Conservation (phyloP, 768 basidiomycete species). For the Kwoniella heveanensis region DNA sequence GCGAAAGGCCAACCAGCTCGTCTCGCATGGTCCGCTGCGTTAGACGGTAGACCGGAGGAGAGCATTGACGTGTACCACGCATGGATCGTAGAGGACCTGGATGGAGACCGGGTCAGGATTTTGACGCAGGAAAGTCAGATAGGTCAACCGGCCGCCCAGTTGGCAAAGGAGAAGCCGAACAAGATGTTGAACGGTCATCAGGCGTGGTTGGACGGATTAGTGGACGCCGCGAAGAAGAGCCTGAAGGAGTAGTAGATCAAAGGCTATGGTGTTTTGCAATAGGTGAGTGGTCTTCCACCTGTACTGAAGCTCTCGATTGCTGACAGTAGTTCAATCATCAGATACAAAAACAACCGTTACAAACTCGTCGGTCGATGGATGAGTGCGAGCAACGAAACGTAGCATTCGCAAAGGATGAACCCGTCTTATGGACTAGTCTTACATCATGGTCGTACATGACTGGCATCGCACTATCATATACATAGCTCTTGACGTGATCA, state of each 20-base stretch:
- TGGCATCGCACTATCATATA: too few species aligned
- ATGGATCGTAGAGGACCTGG: conserved; percentile 7
- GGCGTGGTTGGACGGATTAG: not conserved
- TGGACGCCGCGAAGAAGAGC: too few species aligned
- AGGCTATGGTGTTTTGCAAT: too few species aligned
- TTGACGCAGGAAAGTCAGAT: conserved; percentile 8
- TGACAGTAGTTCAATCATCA: not conserved
- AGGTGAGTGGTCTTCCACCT: too few species aligned
- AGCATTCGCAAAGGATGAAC: too few species aligned
- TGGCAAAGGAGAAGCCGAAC: not conserved
- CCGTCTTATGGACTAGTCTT: too few species aligned
- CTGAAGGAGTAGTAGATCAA: too few species aligned
- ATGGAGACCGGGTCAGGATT: not conserved
- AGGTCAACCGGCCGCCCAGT: not conserved
- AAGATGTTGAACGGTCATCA: not conserved
- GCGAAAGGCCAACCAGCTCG: not conserved
- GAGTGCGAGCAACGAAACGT: too few species aligned
- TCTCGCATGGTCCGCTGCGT: not conserved
- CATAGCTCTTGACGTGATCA: not conserved
- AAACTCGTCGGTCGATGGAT: too few species aligned
- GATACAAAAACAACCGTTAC: too few species aligned
- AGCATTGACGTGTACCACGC: conserved; percentile 1
- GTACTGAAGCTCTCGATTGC: too few species aligned
- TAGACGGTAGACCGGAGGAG: not conserved
- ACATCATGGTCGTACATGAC: too few species aligned